Conservation (phyloP, 2,329 filamentous ascomycete species). For the Exserohilum turcica region DNA sequence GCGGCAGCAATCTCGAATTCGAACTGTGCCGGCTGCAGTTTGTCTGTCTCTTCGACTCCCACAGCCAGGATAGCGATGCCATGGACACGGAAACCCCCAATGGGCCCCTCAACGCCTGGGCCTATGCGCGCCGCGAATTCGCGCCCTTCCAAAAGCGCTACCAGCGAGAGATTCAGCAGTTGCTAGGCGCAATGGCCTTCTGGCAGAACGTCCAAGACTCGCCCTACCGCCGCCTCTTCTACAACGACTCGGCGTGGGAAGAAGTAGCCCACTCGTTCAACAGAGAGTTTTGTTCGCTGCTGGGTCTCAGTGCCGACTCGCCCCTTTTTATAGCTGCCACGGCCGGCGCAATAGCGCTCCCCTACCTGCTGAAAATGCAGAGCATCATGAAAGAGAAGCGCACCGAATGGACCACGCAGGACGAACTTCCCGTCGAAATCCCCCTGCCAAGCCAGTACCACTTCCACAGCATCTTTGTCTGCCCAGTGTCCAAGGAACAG, state of each 20-base stretch:
- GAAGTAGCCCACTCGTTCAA: conserved; percentile 88
- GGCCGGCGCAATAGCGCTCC: conserved; percentile 88
- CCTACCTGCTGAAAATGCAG: conserved; percentile 85
- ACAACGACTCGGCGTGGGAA: conserved; percentile 75
- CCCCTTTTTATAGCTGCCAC: conserved; percentile 92
- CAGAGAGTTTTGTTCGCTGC: conserved; percentile 88
- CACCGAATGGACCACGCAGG: conserved; percentile 91
- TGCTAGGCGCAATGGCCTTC: conserved; percentile 82
- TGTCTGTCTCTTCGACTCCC: conserved; percentile 74
- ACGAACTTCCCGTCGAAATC: conserved; percentile 83
- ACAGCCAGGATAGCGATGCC: conserved; percentile 55
- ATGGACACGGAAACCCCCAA: conserved; percentile 41
- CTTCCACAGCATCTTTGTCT: conserved; percentile 97
- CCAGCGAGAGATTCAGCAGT: conserved; percentile 76
- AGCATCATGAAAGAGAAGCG: conserved; percentile 85
- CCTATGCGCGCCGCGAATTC: conserved; percentile 78
- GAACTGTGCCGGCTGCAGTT: conserved; percentile 90
- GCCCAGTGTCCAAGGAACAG: conserved; percentile 95
- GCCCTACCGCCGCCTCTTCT: conserved; percentile 80
- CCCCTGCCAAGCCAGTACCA: conserved; percentile 67
- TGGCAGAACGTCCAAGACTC: conserved; percentile 73
- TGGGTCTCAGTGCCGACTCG: conserved; percentile 87
- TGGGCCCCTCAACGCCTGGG: conserved; percentile 68
- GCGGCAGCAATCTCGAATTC: conserved; percentile 93
- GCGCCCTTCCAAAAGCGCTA: conserved; percentile 75